Conservation (phyloP, 108 stramenopile genomes). For the Cyclotella kingstonii region DNA sequence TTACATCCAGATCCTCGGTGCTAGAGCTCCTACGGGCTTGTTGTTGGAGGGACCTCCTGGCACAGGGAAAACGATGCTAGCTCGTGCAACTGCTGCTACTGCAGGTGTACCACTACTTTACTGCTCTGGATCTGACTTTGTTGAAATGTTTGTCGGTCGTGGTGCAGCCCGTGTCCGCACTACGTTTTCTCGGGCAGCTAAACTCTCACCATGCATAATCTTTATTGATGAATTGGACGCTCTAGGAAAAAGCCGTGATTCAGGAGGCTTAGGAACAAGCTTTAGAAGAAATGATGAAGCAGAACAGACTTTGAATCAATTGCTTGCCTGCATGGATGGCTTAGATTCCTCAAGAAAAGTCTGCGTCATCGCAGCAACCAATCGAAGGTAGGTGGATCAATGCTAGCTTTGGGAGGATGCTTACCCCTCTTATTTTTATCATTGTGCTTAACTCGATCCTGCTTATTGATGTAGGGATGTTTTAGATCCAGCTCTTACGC, state of each 20-base stretch:
- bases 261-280: constrained; percentile 47
- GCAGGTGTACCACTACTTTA: constrained; percentile 85
- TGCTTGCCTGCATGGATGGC: constrained; percentile 88
- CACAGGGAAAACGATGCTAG: constrained; percentile 80
- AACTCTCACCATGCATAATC: constrained; percentile 74
- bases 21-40: constrained; percentile 81
- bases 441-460: too few species aligned
- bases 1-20: constrained; percentile 56
- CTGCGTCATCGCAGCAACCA: constrained; percentile 89
- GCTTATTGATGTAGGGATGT: too few species aligned
- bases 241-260: constrained; percentile 75
- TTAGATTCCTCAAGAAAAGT: constrained; percentile 66
- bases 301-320: constrained; percentile 88
- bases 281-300: constrained; percentile 75
- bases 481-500: constrained; percentile 86
- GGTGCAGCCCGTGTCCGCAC: constrained; percentile 91
- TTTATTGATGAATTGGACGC: constrained; percentile 91
- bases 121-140: constrained; percentile 83
- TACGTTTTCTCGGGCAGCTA: constrained; percentile 68
- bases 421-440: too few species aligned
- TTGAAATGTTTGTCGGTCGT: constrained; percentile 88
- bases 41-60: constrained; percentile 77
- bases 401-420: too few species aligned
- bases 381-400: constrained; percentile 76
- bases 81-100: constrained; percentile 79